Percentiles rank a stretch among this genome's conserved stretches.
Evolutionary conservation across 495 filamentous ascomycete species (phyloP).

Genomic region (Xylaria flabelliformis): DNA sequence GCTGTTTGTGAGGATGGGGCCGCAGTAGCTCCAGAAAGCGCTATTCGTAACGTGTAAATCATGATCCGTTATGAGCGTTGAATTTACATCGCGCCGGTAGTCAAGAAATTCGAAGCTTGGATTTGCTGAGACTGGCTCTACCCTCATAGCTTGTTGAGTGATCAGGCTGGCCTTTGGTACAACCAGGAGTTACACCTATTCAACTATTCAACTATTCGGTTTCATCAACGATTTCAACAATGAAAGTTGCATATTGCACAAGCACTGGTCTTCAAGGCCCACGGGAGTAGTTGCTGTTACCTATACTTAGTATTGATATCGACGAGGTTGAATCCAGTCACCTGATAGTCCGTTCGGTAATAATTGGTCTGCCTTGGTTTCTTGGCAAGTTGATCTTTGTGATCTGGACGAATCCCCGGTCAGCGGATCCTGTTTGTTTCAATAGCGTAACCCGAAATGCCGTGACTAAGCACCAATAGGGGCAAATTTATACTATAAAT

Average conservation of each 20-base stretch:
- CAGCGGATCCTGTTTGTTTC: not conserved
- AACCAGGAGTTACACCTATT: not conserved
- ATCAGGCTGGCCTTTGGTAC: not conserved
- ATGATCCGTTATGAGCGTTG: not conserved
- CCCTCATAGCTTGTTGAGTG: constrained; percentile 13
- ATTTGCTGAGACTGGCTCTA: constrained; percentile 11
- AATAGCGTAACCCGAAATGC: constrained; percentile 1
- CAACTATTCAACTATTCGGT: not conserved
- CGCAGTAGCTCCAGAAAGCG: constrained; percentile 43
- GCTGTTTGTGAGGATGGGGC: constrained; percentile 31
- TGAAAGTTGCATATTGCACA: not conserved
- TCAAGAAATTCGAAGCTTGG: constrained; percentile 37
- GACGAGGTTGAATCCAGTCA: not conserved
- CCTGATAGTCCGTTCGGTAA: constrained; percentile 3
- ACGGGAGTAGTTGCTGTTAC: constrained; percentile 8
- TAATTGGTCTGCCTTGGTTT: not conserved
- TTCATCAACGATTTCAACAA: not conserved
- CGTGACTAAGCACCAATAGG: constrained; percentile 6
- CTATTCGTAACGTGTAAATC: constrained; percentile 32
- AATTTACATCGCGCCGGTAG: constrained; percentile 15
- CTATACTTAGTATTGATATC: not conserved
- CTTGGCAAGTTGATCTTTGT: constrained; percentile 14
- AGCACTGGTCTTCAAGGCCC: not conserved
- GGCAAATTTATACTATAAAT: constrained; percentile 1
- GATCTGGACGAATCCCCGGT: not conserved